Conservation (phyloP, 257 asterid species). For the Cruciata laevipes region DNA sequence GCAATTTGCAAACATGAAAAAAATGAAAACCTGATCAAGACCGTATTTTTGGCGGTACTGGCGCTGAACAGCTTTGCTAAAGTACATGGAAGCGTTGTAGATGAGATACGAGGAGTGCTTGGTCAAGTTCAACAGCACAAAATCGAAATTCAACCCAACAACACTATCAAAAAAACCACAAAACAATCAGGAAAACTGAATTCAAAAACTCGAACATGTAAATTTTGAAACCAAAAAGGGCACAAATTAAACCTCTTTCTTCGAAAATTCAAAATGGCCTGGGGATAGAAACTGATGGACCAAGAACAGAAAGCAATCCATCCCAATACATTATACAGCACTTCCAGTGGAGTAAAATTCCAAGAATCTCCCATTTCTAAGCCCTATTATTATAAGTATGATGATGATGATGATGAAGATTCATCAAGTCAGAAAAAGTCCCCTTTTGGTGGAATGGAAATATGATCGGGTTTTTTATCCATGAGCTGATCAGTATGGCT, state of each 20-base stretch:
- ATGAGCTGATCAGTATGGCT: background rate
- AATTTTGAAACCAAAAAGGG: conserved; percentile 25
- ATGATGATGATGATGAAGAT: background rate
- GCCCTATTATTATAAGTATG: background rate
- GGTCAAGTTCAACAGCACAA: conserved; percentile 69
- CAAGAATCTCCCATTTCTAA: conserved; percentile 43
- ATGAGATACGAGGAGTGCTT: conserved; percentile 81
- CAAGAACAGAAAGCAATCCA: conserved; percentile 79
- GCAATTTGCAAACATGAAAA: background rate
- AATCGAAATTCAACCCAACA: conserved; percentile 90
- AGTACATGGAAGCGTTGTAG: conserved; percentile 84
- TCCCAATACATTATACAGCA: conserved; percentile 61
- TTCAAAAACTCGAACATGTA: conserved; percentile 24
- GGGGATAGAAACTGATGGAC: conserved; percentile 97
- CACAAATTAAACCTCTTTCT: conserved; percentile 60
- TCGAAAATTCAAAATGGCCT: conserved; percentile 57
- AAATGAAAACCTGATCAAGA: conserved; percentile 39
- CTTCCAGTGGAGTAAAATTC: conserved; percentile 57
- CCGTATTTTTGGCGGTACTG: conserved; percentile 71
- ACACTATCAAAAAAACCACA: conserved; percentile 42
- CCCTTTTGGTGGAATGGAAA: background rate
- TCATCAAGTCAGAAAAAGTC: too few relatives aligned
- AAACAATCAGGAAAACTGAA: background rate
- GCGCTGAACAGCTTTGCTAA: conserved; percentile 60
- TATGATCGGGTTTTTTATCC: too few relatives aligned